A percentile compares a stretch with the other conserved stretches of the same genome.
phyloP scores from a whole-genome alignment of 345 rosid species.

The Bruguiera gymnorhiza region DNA sequence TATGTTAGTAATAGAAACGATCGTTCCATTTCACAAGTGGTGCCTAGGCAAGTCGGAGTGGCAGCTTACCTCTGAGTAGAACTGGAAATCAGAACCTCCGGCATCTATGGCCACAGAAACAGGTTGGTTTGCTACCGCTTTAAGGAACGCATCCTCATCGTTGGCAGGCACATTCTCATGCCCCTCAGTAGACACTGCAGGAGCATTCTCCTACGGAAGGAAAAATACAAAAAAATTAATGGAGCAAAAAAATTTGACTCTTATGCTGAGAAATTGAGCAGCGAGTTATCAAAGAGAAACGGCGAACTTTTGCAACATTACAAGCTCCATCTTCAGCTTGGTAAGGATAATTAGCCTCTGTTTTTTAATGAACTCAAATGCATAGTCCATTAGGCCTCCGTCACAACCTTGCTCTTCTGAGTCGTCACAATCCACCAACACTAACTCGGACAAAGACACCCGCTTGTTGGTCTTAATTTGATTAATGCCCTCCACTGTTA shows the following conservation, averaged over 20 bases:
- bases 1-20: too few relatives aligned
- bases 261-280: background rate
- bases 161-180: constrained; percentile 10
- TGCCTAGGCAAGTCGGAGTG: background rate
- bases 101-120: constrained; percentile 9
- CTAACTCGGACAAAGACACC: constrained; percentile 50
- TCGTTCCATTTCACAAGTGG: too few relatives aligned
- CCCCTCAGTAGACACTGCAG: constrained; percentile 1
- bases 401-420: constrained; percentile 49
- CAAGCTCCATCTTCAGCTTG: constrained; percentile 41
- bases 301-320: constrained; percentile 32
- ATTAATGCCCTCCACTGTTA: constrained; percentile 59
- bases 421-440: constrained; percentile 51
- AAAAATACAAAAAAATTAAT: background rate
- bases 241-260: too few relatives aligned
- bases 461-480: constrained; percentile 38
- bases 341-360: constrained; percentile 55
- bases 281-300: background rate
- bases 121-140: constrained; percentile 8
- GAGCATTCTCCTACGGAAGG: background rate
- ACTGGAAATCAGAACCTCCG: constrained; percentile 2
- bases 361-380: constrained; percentile 49
- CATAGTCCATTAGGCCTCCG: constrained; percentile 69
- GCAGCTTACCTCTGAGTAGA: background rate
- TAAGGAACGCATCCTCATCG: background rate